Evolutionary conservation across 2,329 filamentous ascomycete genomes (phyloP), one percentile per base, ranked within the genome.

Genomic region (Cladosporium sp.): DNA sequence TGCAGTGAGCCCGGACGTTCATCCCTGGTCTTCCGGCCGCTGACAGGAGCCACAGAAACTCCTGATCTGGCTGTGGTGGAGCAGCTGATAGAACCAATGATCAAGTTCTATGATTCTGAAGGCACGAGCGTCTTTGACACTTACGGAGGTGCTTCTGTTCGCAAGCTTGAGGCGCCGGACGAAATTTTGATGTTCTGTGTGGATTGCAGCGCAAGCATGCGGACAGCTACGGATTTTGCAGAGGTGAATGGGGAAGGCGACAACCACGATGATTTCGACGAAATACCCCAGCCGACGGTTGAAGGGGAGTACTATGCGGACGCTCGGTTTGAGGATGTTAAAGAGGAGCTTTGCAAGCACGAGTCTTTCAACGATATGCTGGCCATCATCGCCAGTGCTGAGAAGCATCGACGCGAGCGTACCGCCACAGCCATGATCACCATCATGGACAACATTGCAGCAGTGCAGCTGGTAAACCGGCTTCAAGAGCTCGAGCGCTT

Each of bases 131-230:
- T 72, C 3, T 75, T 75, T 49, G 72, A 74, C 56, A 61, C 68
- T 1, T 69, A 70, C 30, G 72, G 73, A 4, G 68, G 67, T 15
- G 61, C 65, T 1, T 60, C 62, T 15, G 60, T 69, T 22, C 66
- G 68, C 38, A 65, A 64, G 22, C 37, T 71, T 2, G 65, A 67
- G 11, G 47, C 61, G 14, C 72, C 73, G 15, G 71, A 73, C 20
- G 73, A 75, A 59, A 55, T 74, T 6, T 42, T 72, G 4, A 66
- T 74, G 60, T 67, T 75, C 43, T 71, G 67, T 52, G 71, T 75
- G 2, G 72, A 74, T 59, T 66, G 69, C 20, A 72, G 69, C 42
- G 52, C 61, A 1, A 73, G 70, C 37, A 75, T 75, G 72, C 22
- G 52, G 7, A 9, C 51, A 0, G 42, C 65, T 1, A 71, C 69